Conservation (phyloP, 768 basidiomycete genomes). For the Tulasnella sp. region DNA sequence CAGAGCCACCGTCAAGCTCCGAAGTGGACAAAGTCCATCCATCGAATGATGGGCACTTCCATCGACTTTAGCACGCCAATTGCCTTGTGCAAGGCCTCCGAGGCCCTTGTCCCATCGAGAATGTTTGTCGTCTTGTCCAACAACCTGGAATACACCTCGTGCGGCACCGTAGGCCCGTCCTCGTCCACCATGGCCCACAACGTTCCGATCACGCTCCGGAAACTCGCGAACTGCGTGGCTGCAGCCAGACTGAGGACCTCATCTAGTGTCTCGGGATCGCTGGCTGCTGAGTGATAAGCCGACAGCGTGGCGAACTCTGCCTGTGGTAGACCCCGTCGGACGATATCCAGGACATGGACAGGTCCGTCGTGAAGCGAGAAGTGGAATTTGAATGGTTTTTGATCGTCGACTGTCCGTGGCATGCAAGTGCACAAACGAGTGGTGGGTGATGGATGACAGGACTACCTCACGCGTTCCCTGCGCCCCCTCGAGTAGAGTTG, state of each 20-base stretch:
- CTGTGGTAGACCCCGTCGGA: not conserved
- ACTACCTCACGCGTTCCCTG: not conserved
- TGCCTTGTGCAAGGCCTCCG: constrained; percentile 3
- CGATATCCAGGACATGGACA: not conserved
- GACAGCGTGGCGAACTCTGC: constrained; percentile 9
- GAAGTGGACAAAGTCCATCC: too few relatives aligned
- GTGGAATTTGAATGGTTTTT: not conserved
- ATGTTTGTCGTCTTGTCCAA: not conserved
- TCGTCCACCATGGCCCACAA: constrained; percentile 8
- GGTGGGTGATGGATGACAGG: not conserved
- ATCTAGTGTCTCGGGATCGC: not conserved
- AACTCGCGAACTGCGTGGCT: constrained; percentile 9
- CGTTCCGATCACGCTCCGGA: constrained; percentile 8
- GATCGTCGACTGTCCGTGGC: not conserved
- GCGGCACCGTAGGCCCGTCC: constrained; percentile 10
- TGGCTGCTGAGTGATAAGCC: constrained; percentile 4
- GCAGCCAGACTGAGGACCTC: constrained; percentile 6
- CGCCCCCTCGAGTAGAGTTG: not conserved
- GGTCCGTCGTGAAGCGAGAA: not conserved
- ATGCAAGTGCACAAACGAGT: not conserved
- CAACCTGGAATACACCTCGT: not conserved
- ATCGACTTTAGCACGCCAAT: too few relatives aligned
- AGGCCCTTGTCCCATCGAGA: not conserved
- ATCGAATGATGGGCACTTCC: too few relatives aligned
- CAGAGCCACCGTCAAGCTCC: too few relatives aligned